Evolutionary conservation across 306 rosid species (phyloP).

Genomic region (Hippophae gyantsensis): DNA sequence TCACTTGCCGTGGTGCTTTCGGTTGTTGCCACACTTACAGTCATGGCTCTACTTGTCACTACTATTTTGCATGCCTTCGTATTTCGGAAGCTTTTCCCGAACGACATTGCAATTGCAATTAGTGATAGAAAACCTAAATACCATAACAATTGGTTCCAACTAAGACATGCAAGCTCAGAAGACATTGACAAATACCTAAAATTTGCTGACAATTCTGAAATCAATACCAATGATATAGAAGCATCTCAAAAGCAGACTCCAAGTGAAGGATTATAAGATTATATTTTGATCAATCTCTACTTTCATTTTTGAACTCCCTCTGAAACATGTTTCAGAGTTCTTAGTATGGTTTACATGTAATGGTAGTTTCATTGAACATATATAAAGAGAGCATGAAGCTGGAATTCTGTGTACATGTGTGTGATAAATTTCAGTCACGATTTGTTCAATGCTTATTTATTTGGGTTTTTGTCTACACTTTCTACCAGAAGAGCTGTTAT

Average conservation of each 20-base stretch:
- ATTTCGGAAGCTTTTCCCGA: conserved; percentile 70
- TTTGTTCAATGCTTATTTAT: too few relatives aligned
- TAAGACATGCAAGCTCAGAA: conserved; percentile 38
- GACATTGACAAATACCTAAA: conserved; percentile 64
- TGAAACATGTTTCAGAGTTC: too few relatives aligned
- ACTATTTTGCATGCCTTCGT: conserved; percentile 73
- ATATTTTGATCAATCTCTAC: too few relatives aligned
- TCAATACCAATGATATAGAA: conserved; percentile 29
- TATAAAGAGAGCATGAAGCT: too few relatives aligned
- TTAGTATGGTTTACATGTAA: too few relatives aligned
- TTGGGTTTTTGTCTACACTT: too few relatives aligned
- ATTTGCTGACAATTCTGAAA: conserved; percentile 24
- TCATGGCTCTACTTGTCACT: conserved; percentile 39
- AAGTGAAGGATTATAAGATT: background rate
- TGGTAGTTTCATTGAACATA: too few relatives aligned
- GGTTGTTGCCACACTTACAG: conserved; percentile 40
- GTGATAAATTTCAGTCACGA: too few relatives aligned
- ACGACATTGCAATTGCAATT: conserved; percentile 88
- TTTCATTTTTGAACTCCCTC: too few relatives aligned
- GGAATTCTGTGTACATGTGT: too few relatives aligned
- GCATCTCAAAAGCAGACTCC: conserved; percentile 17
- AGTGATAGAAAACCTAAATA: conserved; percentile 52
- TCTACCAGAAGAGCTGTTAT: too few relatives aligned
- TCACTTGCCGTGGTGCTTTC: conserved; percentile 40
- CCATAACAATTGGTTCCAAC: conserved; percentile 48